Conservation (phyloP, 768 basidiomycete species). For the Serpula lacrymans region DNA sequence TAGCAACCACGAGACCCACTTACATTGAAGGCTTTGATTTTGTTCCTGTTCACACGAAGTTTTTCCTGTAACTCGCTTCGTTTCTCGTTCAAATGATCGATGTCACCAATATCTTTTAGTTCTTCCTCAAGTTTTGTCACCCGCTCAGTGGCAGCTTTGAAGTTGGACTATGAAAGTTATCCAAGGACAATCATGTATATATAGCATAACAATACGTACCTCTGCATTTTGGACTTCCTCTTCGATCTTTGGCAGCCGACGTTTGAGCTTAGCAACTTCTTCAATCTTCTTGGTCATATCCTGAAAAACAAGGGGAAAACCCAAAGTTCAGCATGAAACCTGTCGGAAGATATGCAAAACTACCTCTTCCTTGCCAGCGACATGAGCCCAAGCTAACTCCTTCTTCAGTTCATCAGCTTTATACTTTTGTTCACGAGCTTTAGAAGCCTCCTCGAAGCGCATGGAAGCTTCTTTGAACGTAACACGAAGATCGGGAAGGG, state of each 20-base stretch:
- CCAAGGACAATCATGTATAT: neutral
- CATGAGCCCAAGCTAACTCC: conserved; percentile 87
- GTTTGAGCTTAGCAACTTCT: conserved; percentile 36
- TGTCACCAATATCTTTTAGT: conserved; percentile 39
- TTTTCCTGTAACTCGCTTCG: conserved; percentile 33
- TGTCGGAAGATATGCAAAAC: conserved; percentile 14
- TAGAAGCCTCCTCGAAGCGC: conserved; percentile 70
- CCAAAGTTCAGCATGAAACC: neutral
- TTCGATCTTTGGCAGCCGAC: conserved; percentile 38
- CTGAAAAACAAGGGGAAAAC: conserved; percentile 18
- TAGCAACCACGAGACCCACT: conserved; percentile 11
- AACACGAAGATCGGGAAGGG: conserved; percentile 70
- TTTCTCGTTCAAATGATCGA: conserved; percentile 41
- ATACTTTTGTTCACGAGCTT: conserved; percentile 66
- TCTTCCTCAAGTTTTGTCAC: conserved; percentile 39
- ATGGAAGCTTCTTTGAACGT: conserved; percentile 53
- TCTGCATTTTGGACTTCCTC: conserved; percentile 36
- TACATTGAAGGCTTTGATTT: conserved; percentile 45
- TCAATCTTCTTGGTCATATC: conserved; percentile 42
- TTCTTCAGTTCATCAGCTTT: conserved; percentile 70
- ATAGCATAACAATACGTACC: conserved; percentile 28
- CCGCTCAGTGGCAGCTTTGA: conserved; percentile 30
- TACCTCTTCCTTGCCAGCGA: conserved; percentile 65
- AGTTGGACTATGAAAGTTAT: conserved; percentile 25
- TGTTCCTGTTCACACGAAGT: conserved; percentile 44